Base-by-base conservation (phyloP, 83 land plant species). In the Thuja plicata region DNA sequence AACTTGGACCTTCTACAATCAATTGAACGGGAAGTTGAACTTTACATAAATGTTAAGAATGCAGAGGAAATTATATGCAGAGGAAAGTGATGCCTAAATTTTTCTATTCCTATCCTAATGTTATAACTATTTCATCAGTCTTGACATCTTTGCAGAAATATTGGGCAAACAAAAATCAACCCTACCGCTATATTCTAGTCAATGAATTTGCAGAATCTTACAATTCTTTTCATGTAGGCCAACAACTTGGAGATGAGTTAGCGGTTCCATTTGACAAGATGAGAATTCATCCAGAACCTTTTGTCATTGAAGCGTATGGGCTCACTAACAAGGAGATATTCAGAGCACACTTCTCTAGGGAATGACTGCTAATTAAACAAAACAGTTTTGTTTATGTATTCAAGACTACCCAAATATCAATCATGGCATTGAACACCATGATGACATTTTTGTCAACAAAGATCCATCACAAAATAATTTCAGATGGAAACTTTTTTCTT, bases 291-390 rank as follows among this genome's bases (percentile, higher is more conserved):
- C 89, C 89, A 45, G 89, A 88, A 55, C 88, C 89, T 34, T 41
- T 88, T 19, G 88, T 43, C 66, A 88, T 88, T 17, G 66, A 19
- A 80, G 55, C 60, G 34, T 88, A 88, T 60, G 89, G 87, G 6
- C 86, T 92, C 24, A 86, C 88, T 30, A 89, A 54, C 46, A 85
- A 79, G 91, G 94, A 92, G 16, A 87, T 92, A 46, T 88, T 91
- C 88, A 92, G 88, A 87, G 94, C 94, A 3, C 88, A 89, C 80
- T 88, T 91, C 17, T 55, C 90, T 5, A 89, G 89, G 46, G 94
- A 92, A 41, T 91, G 90, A 92, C 79, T 92, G 21, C 84, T 92
- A 24, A 91, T 92, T 89, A 92, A 92, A 86, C 89, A 92, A 34
- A 92, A 92, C 35, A 77, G 88, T 6, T 92, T 92, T 62, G 87